A percentile compares a stretch with the other conserved stretches of the same genome.
Conservation (phyloP, 352 stramenopile species). For the Phytophthora sansomeana region DNA sequence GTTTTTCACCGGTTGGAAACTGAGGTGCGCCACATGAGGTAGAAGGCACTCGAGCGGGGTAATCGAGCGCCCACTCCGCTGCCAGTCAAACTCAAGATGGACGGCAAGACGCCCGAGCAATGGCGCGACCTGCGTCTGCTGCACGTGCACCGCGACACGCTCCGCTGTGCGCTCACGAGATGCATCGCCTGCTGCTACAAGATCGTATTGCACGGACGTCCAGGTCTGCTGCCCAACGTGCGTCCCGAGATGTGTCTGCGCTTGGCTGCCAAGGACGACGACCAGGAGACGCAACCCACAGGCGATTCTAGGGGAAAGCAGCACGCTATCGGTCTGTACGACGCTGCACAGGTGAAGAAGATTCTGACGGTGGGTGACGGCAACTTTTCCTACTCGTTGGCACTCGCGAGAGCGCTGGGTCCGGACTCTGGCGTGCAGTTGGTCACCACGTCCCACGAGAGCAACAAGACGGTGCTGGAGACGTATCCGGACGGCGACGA, state of each 20-base stretch:
- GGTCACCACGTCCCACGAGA: conserved; percentile 94
- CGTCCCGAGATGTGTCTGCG: conserved; percentile 80
- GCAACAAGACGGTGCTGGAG: conserved; percentile 76
- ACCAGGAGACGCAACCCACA: conserved; percentile 2
- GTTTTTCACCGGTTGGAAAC: conserved; percentile 5
- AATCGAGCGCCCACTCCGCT: background rate
- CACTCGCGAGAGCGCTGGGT: conserved; percentile 75
- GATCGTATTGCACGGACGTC: conserved; percentile 69
- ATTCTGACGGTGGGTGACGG: conserved; percentile 96
- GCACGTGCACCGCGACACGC: conserved; percentile 71
- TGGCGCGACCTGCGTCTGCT: conserved; percentile 65
- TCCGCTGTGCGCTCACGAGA: conserved; percentile 70
- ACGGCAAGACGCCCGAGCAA: conserved; percentile 12
- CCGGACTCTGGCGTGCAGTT: conserved; percentile 52
- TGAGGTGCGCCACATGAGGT: conserved; percentile 14
- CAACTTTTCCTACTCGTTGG: conserved; percentile 96
- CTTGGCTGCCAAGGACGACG: conserved; percentile 30
- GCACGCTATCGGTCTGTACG: conserved; percentile 64
- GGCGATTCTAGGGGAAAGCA: background rate
- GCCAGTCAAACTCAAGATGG: conserved; percentile 26
- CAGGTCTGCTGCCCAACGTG: conserved; percentile 72
- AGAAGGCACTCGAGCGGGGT: conserved; percentile 8
- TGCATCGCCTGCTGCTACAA: conserved; percentile 92
- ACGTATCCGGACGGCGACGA: conserved; percentile 92
- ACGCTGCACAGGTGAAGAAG: conserved; percentile 47